These are phyloP conservation scores for Kurtzmaniella quercitrusa DNA, from an alignment of 1,139 yeast genomes.

Conservation along the genomic window DNA sequence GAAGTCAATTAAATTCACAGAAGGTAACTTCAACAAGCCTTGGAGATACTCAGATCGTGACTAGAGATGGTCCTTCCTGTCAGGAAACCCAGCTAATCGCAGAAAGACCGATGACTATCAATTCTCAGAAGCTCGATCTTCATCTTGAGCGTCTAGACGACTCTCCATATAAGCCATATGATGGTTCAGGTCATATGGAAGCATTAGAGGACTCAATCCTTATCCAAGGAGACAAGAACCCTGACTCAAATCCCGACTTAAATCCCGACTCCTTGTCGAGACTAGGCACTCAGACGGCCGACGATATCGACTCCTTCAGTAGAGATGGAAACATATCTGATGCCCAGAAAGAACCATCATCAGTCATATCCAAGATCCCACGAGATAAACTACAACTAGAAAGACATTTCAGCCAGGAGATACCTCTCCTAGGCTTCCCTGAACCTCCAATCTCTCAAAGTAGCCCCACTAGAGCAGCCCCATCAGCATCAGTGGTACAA, in stretches of 20 bases:
- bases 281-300: background rate
- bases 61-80: background rate
- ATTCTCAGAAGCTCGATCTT: too few relatives aligned
- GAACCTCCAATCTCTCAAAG: conserved; percentile 5
- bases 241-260: background rate
- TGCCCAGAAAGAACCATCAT: background rate
- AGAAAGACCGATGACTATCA: background rate
- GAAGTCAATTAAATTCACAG: background rate
- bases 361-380: background rate
- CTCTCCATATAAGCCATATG: background rate
- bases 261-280: too few relatives aligned
- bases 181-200: background rate
- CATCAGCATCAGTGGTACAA: conserved; percentile 8
- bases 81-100: conserved; percentile 7
- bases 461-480: conserved; percentile 6
- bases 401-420: background rate
- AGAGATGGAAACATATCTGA: background rate
- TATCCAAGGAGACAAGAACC: background rate
- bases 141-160: background rate
- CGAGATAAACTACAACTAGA: background rate
- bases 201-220: background rate
- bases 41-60: conserved; percentile 6
- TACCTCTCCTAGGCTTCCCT: background rate
- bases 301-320: background rate
- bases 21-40: background rate